These are phyloP conservation scores for Calonectria ilicicola DNA, from an alignment of 2,329 filamentous ascomycete species.

Conservation along the genomic window DNA sequence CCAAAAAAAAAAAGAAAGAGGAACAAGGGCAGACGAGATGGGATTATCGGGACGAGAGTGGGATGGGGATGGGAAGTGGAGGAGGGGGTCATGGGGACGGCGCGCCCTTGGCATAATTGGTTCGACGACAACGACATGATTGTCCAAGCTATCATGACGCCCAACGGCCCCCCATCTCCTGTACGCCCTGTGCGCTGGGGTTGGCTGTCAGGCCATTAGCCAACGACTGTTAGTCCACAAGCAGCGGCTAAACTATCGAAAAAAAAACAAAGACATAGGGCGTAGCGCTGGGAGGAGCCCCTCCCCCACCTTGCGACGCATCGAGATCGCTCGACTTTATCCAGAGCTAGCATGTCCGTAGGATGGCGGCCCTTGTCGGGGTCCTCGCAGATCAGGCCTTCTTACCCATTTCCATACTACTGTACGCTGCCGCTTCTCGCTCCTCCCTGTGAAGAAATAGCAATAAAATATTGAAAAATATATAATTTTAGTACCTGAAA, in stretches of 20 bases:
- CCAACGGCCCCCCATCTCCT: neutral
- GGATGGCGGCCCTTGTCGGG: neutral
- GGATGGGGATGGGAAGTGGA: neutral
- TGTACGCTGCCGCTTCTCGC: neutral
- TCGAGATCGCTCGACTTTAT: constrained; percentile 7
- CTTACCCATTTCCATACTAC: neutral
- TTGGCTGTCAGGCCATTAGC: neutral
- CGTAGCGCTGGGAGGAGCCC: neutral
- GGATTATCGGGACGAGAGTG: neutral
- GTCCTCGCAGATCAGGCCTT: neutral
- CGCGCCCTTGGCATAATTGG: constrained; percentile 2
- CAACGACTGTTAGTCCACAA: neutral
- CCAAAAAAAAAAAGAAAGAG: neutral
- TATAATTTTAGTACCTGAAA: neutral
- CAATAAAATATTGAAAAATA: no score
- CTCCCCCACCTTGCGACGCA: neutral
- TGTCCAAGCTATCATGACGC: neutral
- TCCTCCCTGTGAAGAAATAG: neutral
- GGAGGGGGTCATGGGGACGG: neutral
- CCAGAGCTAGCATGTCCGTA: neutral
- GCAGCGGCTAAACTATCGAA: neutral
- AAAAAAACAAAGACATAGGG: neutral
- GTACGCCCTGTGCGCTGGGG: neutral
- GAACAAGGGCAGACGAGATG: neutral
- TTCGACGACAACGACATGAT: neutral